Percentiles rank a stretch among this genome's conserved stretches.
Evolutionary conservation across 176 grass and related monocot species (phyloP).

Genomic region (Pharus latifolius): DNA sequence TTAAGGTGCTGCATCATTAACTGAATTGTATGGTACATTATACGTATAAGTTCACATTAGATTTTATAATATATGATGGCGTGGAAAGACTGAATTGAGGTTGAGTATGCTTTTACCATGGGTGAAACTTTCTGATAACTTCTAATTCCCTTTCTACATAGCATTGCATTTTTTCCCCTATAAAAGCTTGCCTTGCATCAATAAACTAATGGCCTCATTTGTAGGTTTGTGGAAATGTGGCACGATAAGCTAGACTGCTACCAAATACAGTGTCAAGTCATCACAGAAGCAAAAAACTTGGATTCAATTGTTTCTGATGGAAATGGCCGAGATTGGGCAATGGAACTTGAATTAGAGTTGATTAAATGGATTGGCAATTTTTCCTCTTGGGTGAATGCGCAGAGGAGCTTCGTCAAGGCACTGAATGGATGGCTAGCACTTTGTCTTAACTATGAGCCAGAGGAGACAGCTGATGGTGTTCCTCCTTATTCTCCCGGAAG

Average conservation of each 20-base stretch:
- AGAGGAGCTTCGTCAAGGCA: conserved; percentile 71
- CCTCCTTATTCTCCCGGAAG: conserved; percentile 64
- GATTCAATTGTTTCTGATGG: conserved; percentile 40
- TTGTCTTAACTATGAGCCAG: conserved; percentile 56
- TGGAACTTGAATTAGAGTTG: conserved; percentile 82
- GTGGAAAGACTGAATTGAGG: background rate
- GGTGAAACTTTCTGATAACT: background rate
- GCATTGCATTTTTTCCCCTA: background rate
- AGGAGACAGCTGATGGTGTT: conserved; percentile 44
- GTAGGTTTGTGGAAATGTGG: conserved; percentile 85
- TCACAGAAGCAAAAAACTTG: conserved; percentile 47
- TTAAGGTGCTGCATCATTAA: background rate
- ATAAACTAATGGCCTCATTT: conserved; percentile 21
- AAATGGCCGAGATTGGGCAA: conserved; percentile 19
- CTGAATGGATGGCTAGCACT: conserved; percentile 85
- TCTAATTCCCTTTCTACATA: background rate
- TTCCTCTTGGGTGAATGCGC: conserved; percentile 61
- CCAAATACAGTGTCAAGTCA: conserved; percentile 46
- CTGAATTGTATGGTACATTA: background rate
- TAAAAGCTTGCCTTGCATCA: background rate
- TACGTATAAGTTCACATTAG: background rate
- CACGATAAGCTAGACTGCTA: conserved; percentile 64
- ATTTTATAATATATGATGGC: background rate
- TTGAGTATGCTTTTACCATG: background rate
- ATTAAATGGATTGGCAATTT: conserved; percentile 80